Conservation (phyloP, 139 green algal species). For the Choricystis sp. region DNA sequence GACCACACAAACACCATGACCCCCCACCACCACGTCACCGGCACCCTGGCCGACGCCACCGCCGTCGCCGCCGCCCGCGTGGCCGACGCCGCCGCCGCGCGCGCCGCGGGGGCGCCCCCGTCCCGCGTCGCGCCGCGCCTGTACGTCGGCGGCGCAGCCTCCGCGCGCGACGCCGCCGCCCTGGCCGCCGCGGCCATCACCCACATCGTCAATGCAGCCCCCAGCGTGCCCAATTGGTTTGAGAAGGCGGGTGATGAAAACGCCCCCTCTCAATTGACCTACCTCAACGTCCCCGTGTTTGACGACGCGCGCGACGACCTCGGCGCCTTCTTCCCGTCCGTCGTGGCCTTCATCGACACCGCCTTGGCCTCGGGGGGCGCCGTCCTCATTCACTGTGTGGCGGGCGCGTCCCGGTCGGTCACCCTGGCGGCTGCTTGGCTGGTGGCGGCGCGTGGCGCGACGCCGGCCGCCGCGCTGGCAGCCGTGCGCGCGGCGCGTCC, state of each 20-base stretch:
- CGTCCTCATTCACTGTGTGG: slow-evolving; percentile 80
- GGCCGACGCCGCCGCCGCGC: background rate
- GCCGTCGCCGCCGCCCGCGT: background rate
- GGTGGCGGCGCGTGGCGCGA: slow-evolving; percentile 5
- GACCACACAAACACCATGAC: background rate
- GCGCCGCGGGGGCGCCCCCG: background rate
- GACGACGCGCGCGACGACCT: slow-evolving; percentile 73
- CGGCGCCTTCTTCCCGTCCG: slow-evolving; percentile 25
- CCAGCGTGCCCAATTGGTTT: slow-evolving; percentile 30
- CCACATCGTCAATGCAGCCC: slow-evolving; percentile 67
- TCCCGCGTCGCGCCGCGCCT: background rate
- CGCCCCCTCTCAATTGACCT: slow-evolving; percentile 13
- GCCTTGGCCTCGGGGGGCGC: slow-evolving; percentile 19
- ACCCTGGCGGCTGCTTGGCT: slow-evolving; percentile 35
- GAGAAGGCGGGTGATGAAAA: slow-evolving; percentile 3
- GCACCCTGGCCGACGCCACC: background rate
- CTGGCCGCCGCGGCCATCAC: slow-evolving; percentile 44
- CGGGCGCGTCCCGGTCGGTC: slow-evolving; percentile 55
- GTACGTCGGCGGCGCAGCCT: slow-evolving; percentile 6
- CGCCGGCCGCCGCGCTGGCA: slow-evolving; percentile 23
- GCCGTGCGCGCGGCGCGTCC: slow-evolving; percentile 24
- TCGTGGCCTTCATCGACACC: slow-evolving; percentile 44
- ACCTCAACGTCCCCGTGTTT: slow-evolving; percentile 33
- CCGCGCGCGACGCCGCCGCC: slow-evolving; percentile 23
- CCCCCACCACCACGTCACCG: no score